Evolutionary conservation across 2,329 filamentous ascomycete species (phyloP).

Genomic region (Apiospora hydei): DNA sequence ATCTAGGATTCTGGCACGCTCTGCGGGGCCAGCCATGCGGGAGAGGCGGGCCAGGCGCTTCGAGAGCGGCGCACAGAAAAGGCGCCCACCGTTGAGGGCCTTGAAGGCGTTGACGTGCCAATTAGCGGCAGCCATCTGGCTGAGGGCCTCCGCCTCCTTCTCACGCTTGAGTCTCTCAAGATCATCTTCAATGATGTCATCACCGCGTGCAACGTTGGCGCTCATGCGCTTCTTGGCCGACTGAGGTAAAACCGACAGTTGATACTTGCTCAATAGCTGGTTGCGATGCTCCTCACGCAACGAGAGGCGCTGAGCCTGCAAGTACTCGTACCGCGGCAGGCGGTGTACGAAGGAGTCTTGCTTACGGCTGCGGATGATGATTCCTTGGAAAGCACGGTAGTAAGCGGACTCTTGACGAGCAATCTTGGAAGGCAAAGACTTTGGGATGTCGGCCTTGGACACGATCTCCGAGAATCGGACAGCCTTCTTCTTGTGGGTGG

Average conservation of each 20-base stretch:
- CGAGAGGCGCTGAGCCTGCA: conserved; percentile 83
- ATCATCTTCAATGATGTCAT: conserved; percentile 69
- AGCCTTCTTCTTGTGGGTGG: conserved; percentile 67
- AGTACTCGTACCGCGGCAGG: conserved; percentile 83
- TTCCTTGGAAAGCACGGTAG: conserved; percentile 84
- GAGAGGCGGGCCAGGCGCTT: conserved; percentile 66
- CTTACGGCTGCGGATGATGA: conserved; percentile 69
- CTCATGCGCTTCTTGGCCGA: conserved; percentile 75
- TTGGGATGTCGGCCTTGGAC: conserved; percentile 53
- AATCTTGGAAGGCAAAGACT: conserved; percentile 60
- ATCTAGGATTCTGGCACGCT: conserved; percentile 78
- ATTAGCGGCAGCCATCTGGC: conserved; percentile 69
- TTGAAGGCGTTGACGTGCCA: conserved; percentile 70
- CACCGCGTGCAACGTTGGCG: conserved; percentile 76
- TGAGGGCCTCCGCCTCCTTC: conserved; percentile 81
- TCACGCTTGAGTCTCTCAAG: conserved; percentile 70
- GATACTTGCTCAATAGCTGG: conserved; percentile 85
- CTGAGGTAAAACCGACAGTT: conserved; percentile 73
- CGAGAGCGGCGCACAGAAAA: conserved; percentile 69
- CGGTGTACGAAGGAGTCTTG: conserved; percentile 86
- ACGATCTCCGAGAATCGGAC: conserved; percentile 74
- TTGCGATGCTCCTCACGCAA: conserved; percentile 77
- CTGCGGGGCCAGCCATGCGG: conserved; percentile 54
- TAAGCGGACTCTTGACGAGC: conserved; percentile 76
- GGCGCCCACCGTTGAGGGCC: conserved; percentile 68